Conservation (phyloP, 2,329 filamentous ascomycete species). For the Aureobasidium mangrovei region DNA sequence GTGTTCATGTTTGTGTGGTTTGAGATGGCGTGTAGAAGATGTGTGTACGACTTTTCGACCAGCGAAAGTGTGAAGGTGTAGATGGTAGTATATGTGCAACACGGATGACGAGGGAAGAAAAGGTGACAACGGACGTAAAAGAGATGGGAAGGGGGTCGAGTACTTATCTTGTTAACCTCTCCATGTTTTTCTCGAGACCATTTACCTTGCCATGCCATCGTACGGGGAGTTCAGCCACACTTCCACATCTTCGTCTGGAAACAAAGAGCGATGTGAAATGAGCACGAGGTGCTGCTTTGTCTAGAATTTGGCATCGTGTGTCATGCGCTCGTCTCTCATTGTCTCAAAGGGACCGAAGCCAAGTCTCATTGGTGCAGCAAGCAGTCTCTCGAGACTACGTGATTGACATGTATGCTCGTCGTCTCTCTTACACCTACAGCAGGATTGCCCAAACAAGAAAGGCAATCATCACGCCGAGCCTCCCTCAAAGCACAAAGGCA, state of each 20-base stretch:
- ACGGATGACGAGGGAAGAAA: not conserved
- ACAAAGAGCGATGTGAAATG: conserved; percentile 1
- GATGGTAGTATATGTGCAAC: not conserved
- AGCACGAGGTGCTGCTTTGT: not conserved
- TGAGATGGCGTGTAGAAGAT: not conserved
- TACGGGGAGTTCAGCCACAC: not conserved
- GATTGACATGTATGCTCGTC: too few species aligned
- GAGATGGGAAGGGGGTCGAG: not conserved
- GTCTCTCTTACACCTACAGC: too few species aligned
- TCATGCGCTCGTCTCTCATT: not conserved
- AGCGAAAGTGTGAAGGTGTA: conserved; percentile 1
- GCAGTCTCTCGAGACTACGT: too few species aligned
- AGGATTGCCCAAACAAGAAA: too few species aligned
- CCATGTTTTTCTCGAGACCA: not conserved
- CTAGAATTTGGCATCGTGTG: not conserved
- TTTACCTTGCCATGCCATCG: not conserved
- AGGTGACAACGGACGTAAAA: not conserved
- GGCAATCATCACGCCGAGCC: too few species aligned
- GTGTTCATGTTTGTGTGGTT: conserved; percentile 12
- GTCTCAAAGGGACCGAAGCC: not conserved
- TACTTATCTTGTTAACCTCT: not conserved
- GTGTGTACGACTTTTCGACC: not conserved
- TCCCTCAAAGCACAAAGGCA: too few species aligned
- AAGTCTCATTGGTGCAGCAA: too few species aligned
- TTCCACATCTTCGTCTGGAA: not conserved